Percentiles rank a stretch among this genome's conserved stretches.
Conservation (phyloP, 2,329 filamentous ascomycete genomes). For the Penicillium janthinellum region DNA sequence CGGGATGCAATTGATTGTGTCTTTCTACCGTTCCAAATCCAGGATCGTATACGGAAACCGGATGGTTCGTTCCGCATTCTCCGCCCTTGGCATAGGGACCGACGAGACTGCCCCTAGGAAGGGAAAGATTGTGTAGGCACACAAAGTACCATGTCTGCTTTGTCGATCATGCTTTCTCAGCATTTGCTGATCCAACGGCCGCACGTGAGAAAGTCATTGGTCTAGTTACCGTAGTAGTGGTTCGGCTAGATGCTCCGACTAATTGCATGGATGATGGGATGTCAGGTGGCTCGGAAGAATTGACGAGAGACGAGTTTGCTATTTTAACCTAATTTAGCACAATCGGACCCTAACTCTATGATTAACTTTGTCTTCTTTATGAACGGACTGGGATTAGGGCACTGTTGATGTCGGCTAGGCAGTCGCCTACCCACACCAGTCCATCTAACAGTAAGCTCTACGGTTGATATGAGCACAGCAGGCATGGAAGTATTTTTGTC, state of each 20-base stretch:
- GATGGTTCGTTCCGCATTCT: conserved; percentile 3
- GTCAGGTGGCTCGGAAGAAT: neutral
- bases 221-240: neutral
- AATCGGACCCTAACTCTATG: neutral
- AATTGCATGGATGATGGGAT: neutral
- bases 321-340: neutral
- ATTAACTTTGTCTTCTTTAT: too few species aligned
- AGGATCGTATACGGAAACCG: neutral
- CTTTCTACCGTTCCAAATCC: neutral
- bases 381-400: too few species aligned
- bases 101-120: neutral
- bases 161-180: neutral
- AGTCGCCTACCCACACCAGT: too few species aligned
- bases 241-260: neutral
- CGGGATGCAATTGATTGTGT: neutral
- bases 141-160: neutral
- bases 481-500: too few species aligned
- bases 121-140: neutral
- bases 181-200: neutral
- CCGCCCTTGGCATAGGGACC: neutral
- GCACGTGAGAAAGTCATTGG: neutral
- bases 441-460: too few species aligned
- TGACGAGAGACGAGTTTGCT: neutral
- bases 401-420: too few species aligned
- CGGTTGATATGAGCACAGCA: too few species aligned